A percentile compares a stretch with the other conserved stretches of the same genome.
These are phyloP conservation scores for Polychaeton citri DNA, from an alignment of 2,329 filamentous ascomycete genomes.

Conservation along the genomic window DNA sequence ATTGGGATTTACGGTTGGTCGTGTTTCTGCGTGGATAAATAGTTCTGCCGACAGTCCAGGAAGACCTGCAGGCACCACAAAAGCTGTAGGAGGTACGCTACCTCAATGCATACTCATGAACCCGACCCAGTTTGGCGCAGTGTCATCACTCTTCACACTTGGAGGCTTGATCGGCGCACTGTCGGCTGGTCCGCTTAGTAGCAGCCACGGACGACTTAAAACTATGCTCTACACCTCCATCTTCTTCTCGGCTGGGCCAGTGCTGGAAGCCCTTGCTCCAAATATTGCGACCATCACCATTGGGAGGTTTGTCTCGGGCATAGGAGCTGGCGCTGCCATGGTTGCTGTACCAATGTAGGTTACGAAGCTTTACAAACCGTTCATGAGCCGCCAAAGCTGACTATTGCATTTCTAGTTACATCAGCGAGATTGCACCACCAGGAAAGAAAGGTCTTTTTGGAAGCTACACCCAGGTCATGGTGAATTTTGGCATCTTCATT, in stretches of 20 bases:
- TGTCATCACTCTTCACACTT: slow-evolving; percentile 82
- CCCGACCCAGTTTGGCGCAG: slow-evolving; percentile 64
- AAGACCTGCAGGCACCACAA: not conserved
- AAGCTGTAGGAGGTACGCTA: slow-evolving; percentile 19
- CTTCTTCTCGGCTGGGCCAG: slow-evolving; percentile 63
- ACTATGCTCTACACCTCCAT: slow-evolving; percentile 66
- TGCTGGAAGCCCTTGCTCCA: slow-evolving; percentile 58
- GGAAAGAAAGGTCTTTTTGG: slow-evolving; percentile 52
- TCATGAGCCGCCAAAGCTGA: too few species aligned
- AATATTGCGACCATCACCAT: slow-evolving; percentile 54
- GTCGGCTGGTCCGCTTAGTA: slow-evolving; percentile 64
- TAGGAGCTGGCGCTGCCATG: slow-evolving; percentile 77
- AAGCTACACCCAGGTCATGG: slow-evolving; percentile 78
- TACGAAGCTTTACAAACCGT: too few species aligned
- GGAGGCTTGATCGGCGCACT: slow-evolving; percentile 79
- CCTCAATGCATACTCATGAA: slow-evolving; percentile 83
- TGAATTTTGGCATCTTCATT: slow-evolving; percentile 71
- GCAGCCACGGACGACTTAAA: slow-evolving; percentile 58
- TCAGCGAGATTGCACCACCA: slow-evolving; percentile 77
- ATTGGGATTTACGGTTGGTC: not conserved
- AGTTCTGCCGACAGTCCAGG: not conserved
- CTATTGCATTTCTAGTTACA: slow-evolving; percentile 52
- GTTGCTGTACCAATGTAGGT: slow-evolving; percentile 68
- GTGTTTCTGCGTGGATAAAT: not conserved
- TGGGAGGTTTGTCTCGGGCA: slow-evolving; percentile 66